A percentile compares a stretch with the other conserved stretches of the same genome.
phyloP scores from a whole-genome alignment of 495 filamentous ascomycete species.

The Daldinia grandis region DNA sequence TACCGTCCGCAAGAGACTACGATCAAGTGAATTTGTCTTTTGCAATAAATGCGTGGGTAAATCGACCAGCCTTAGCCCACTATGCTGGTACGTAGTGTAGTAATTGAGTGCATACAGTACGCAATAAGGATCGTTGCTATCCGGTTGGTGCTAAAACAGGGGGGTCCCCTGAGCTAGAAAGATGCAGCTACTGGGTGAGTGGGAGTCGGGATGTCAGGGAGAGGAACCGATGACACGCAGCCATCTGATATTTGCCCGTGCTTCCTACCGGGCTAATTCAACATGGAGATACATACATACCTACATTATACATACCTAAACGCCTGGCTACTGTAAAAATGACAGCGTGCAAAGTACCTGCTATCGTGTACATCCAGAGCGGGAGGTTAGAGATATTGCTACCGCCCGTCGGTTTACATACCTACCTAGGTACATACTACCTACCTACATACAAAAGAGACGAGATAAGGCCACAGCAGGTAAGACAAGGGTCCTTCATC shows the following conservation, averaged over 20 bases:
- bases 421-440: no score
- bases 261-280: slow-evolving; percentile 27
- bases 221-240: slow-evolving; percentile 42
- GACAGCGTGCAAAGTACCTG: slow-evolving; percentile 7
- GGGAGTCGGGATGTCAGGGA: slow-evolving; percentile 39
- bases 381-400: slow-evolving; percentile 11
- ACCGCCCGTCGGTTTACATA: slow-evolving; percentile 15
- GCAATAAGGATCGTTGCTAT: slow-evolving; percentile 41
- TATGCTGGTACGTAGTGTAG: slow-evolving; percentile 26
- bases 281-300: slow-evolving; percentile 2
- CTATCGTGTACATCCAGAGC: neutral
- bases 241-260: slow-evolving; percentile 39
- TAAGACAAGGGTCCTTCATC: slow-evolving; percentile 41
- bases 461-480: slow-evolving; percentile 30
- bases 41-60: slow-evolving; percentile 40
- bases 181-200: slow-evolving; percentile 33
- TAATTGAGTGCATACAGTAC: slow-evolving; percentile 29
- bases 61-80: slow-evolving; percentile 36
- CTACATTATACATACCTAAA: no score
- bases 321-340: slow-evolving; percentile 5
- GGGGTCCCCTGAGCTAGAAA: slow-evolving; percentile 32
- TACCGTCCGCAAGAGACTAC: slow-evolving; percentile 21
- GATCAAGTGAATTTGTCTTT: slow-evolving; percentile 27
- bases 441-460: no score
- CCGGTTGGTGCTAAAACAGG: slow-evolving; percentile 39